These are phyloP conservation scores for Perkinsus olseni DNA, from an alignment of 169 alveolate species.

Conservation along the genomic window DNA sequence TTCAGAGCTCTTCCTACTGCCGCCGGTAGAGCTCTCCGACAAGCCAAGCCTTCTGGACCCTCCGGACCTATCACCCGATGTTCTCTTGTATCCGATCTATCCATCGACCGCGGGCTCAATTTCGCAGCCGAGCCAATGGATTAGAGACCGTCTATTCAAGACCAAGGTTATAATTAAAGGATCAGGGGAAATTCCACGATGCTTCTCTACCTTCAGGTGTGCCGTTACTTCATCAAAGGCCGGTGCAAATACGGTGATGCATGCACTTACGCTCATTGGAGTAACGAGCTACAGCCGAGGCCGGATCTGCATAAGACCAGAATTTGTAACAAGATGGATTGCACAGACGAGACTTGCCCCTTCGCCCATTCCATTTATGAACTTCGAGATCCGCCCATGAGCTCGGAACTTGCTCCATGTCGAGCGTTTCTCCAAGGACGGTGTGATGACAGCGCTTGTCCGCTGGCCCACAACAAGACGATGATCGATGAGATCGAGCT, in stretches of 20 bases:
- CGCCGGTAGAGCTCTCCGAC: no score
- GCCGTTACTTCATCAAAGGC: background rate
- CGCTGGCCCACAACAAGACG: background rate
- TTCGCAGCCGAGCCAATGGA: no score
- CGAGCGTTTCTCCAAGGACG: background rate
- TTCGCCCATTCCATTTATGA: background rate
- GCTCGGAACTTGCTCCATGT: background rate
- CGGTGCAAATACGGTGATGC: background rate
- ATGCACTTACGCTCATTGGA: background rate
- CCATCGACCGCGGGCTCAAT: no score
- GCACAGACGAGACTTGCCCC: background rate
- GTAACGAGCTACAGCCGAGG: background rate
- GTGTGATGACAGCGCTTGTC: background rate
- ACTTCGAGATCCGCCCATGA: background rate
- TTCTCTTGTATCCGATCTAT: no score
- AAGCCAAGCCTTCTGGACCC: no score
- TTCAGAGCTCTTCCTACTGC: no score
- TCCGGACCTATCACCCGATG: no score
- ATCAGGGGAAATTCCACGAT: background rate
- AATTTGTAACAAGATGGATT: background rate
- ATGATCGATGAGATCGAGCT: background rate
- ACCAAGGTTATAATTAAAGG: background rate
- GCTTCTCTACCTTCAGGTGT: background rate
- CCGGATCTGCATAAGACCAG: background rate
- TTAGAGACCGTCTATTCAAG: background rate